A percentile compares a stretch with the other conserved stretches of the same genome.
phyloP scores from a whole-genome alignment of 768 basidiomycete species.

The Amanita fuliginea region DNA sequence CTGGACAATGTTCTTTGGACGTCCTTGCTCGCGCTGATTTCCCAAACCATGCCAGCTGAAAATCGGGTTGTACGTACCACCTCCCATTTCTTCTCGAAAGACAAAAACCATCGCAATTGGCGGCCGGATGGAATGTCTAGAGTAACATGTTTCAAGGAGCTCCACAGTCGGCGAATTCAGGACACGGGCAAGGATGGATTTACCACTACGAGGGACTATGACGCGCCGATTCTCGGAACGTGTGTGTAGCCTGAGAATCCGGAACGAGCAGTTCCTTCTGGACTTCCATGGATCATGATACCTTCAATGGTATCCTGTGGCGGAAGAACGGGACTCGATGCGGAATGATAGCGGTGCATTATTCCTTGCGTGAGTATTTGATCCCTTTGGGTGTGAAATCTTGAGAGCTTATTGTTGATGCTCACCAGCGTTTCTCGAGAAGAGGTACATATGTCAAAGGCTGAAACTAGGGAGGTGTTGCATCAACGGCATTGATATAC shows the following conservation, averaged over 20 bases:
- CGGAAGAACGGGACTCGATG: conserved; percentile 24
- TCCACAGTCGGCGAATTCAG: conserved; percentile 63
- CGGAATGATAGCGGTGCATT: conserved; percentile 32
- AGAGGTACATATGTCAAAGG: conserved; percentile 15
- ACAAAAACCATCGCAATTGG: background rate
- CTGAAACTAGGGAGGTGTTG: background rate
- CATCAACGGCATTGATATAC: background rate
- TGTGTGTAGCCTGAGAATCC: conserved; percentile 70
- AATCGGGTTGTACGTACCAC: conserved; percentile 45
- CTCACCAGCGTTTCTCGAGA: conserved; percentile 22
- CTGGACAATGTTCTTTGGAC: too few species aligned
- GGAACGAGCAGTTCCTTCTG: too few species aligned
- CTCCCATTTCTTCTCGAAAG: too few species aligned
- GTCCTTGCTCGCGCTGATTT: too few species aligned
- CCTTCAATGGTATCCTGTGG: background rate
- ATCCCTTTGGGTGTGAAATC: background rate
- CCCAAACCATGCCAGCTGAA: conserved; percentile 11
- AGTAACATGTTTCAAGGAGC: conserved; percentile 56
- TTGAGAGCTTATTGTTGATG: background rate
- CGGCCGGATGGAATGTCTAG: conserved; percentile 52
- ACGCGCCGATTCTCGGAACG: conserved; percentile 49
- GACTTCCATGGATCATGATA: background rate
- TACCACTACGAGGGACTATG: conserved; percentile 65
- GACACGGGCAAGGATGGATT: conserved; percentile 61
- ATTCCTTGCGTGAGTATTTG: conserved; percentile 22